Percentiles rank a stretch among this genome's conserved stretches.
These are phyloP conservation scores for Chamaecrista fasciculata DNA, from an alignment of 306 rosid genomes.

Conservation along the genomic window DNA sequence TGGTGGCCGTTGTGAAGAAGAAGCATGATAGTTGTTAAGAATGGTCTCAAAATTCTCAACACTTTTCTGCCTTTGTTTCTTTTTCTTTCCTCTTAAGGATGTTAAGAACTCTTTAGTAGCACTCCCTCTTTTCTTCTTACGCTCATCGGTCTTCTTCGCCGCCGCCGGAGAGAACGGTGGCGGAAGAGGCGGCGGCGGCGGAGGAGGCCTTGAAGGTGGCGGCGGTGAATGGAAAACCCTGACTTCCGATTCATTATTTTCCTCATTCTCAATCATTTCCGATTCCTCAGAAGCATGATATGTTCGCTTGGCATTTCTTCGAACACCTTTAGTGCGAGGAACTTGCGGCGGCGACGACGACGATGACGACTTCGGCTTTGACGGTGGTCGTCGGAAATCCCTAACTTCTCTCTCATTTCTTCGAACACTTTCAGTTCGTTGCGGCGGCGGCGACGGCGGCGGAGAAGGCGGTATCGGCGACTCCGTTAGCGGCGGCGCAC, in stretches of 20 bases:
- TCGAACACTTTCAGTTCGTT: conserved; percentile 13
- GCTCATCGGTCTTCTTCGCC: conserved; percentile 36
- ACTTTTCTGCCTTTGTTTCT: conserved; percentile 59
- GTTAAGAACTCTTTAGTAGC: conserved; percentile 58
- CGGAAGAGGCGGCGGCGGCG: conserved; percentile 6
- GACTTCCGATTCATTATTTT: not conserved
- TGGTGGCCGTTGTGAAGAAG: conserved; percentile 22
- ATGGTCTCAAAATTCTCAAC: conserved; percentile 53
- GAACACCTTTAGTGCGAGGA: not conserved
- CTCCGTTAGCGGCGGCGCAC: not conserved
- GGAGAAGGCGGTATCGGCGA: conserved; percentile 1
- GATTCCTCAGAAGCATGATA: conserved; percentile 27
- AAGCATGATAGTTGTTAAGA: too few species aligned
- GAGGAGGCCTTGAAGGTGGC: conserved; percentile 1
- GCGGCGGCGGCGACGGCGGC: conserved; percentile 19
- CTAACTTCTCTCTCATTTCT: too few species aligned
- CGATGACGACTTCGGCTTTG: conserved; percentile 7
- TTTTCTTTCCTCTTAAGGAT: conserved; percentile 52
- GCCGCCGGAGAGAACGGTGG: conserved; percentile 1
- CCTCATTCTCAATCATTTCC: conserved; percentile 2
- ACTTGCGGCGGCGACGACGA: conserved; percentile 17
- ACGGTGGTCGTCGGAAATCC: too few species aligned
- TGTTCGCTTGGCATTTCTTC: conserved; percentile 36
- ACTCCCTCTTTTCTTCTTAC: conserved; percentile 46
- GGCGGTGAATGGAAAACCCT: conserved; percentile 22